These are phyloP conservation scores for Marvania coccoides DNA, from an alignment of 139 green algal genomes.

Conservation along the genomic window DNA sequence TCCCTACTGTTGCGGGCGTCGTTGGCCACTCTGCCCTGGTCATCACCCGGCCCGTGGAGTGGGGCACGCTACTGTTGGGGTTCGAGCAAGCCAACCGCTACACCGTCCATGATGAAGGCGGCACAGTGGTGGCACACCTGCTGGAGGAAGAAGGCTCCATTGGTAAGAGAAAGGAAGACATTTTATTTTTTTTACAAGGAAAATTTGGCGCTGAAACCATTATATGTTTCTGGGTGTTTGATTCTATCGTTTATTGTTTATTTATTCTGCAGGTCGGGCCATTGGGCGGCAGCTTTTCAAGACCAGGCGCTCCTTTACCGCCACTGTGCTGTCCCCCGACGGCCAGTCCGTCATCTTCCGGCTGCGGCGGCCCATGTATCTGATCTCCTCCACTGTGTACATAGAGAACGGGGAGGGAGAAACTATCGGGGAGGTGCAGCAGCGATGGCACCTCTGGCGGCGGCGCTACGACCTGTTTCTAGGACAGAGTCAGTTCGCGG, in stretches of 20 bases:
- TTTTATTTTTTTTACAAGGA: too few relatives aligned
- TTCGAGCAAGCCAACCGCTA: slow-evolving; percentile 76
- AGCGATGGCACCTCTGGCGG: slow-evolving; percentile 69
- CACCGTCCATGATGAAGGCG: slow-evolving; percentile 58
- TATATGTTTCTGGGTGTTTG: too few relatives aligned
- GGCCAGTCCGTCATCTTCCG: slow-evolving; percentile 63
- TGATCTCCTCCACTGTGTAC: slow-evolving; percentile 56
- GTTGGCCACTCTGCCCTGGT: slow-evolving; percentile 60
- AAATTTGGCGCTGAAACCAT: too few relatives aligned
- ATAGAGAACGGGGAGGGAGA: slow-evolving; percentile 45
- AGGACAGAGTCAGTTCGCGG: slow-evolving; percentile 53
- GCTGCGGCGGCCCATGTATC: slow-evolving; percentile 66
- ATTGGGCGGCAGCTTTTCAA: slow-evolving; percentile 71
- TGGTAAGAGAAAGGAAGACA: too few relatives aligned
- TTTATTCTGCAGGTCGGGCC: too few relatives aligned
- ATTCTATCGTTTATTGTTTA: too few relatives aligned
- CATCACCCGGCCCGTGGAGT: slow-evolving; percentile 64
- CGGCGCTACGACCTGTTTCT: slow-evolving; percentile 74
- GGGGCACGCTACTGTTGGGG: slow-evolving; percentile 78
- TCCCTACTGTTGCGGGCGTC: slow-evolving; percentile 17
- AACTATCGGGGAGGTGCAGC: slow-evolving; percentile 62
- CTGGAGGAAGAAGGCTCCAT: slow-evolving; percentile 62
- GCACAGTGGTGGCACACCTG: slow-evolving; percentile 46
- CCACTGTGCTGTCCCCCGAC: slow-evolving; percentile 40
- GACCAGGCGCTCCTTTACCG: slow-evolving; percentile 60